A percentile compares a stretch with the other conserved stretches of the same genome.
Conservation (phyloP, 164 flowering plant species). For the Dillenia suffruticosa region DNA sequence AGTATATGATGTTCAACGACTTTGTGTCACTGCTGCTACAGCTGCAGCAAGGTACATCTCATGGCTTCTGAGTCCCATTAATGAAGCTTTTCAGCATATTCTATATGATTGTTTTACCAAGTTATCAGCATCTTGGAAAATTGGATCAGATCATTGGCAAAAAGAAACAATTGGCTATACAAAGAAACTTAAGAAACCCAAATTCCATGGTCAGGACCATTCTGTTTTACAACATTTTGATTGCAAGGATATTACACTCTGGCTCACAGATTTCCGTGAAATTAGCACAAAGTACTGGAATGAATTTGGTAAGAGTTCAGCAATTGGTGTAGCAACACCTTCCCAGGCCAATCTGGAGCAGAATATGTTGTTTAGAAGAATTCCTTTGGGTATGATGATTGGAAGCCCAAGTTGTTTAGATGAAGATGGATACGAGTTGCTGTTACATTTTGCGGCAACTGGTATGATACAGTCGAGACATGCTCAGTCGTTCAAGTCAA, state of each 20-base stretch:
- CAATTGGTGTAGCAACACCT: slow-evolving; percentile 9
- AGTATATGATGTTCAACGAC: slow-evolving; percentile 13
- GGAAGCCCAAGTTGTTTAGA: slow-evolving; percentile 25
- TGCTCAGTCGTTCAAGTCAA: slow-evolving; percentile 14
- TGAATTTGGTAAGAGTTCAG: slow-evolving; percentile 7
- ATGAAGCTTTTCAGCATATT: slow-evolving; percentile 28
- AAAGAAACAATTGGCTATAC: slow-evolving; percentile 12
- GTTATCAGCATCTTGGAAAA: slow-evolving; percentile 38
- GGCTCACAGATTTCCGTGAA: slow-evolving; percentile 50
- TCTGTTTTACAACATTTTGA: slow-evolving; percentile 7
- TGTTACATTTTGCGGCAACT: slow-evolving; percentile 66
- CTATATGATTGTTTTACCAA: slow-evolving; percentile 34
- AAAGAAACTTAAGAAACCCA: slow-evolving; percentile 40
- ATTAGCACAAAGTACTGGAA: slow-evolving; percentile 11
- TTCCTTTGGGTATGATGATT: slow-evolving; percentile 57
- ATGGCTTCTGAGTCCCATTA: slow-evolving; percentile 57
- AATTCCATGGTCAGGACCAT: slow-evolving; percentile 15
- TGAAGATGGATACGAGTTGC: slow-evolving; percentile 39
- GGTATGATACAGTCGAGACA: slow-evolving; percentile 24
- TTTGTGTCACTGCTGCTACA: slow-evolving; percentile 6
- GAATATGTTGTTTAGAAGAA: slow-evolving; percentile 31
- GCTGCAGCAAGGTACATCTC: slow-evolving; percentile 68
- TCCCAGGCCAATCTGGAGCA: slow-evolving; percentile 13
- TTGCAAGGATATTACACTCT: slow-evolving; percentile 19
- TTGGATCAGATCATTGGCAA: slow-evolving; percentile 9